Conservation (phyloP, 345 rosid species). For the Gossypium stocksii region DNA sequence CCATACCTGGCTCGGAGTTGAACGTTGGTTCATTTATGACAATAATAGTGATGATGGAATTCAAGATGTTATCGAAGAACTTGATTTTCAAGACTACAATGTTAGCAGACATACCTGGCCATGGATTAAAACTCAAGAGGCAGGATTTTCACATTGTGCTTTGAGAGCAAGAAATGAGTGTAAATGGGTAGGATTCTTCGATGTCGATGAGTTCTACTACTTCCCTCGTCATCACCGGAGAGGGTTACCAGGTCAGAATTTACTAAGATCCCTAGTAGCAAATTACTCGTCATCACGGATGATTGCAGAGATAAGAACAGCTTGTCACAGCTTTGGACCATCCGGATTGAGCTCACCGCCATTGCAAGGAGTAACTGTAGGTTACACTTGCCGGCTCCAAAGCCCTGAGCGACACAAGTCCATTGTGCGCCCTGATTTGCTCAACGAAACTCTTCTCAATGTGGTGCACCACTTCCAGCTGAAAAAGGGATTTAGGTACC, state of each 20-base stretch:
- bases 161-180: conserved; percentile 74
- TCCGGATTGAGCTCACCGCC: conserved; percentile 77
- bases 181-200: conserved; percentile 90
- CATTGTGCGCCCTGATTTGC: conserved; percentile 55
- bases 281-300: conserved; percentile 57
- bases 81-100: conserved; percentile 51
- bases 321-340: conserved; percentile 90
- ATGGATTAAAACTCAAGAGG: conserved; percentile 97
- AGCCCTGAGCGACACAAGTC: conserved; percentile 91
- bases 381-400: conserved; percentile 87
- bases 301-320: conserved; percentile 73
- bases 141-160: conserved; percentile 92
- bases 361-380: conserved; percentile 67
- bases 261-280: conserved; percentile 51
- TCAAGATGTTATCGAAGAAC: conserved; percentile 51
- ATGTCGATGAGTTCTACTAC: conserved; percentile 93
- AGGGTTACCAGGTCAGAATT: conserved; percentile 47
- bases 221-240: conserved; percentile 43
- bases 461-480: conserved; percentile 85
- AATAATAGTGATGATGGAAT: conserved; percentile 83
- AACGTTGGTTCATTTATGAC: conserved; percentile 95
- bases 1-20: conserved; percentile 89
- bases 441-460: conserved; percentile 65
- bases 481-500: conserved; percentile 46
- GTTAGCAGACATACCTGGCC: conserved; percentile 86